These are phyloP conservation scores for Arthrobotrys sinensis DNA, from an alignment of 2,329 filamentous ascomycete species.

Conservation along the genomic window DNA sequence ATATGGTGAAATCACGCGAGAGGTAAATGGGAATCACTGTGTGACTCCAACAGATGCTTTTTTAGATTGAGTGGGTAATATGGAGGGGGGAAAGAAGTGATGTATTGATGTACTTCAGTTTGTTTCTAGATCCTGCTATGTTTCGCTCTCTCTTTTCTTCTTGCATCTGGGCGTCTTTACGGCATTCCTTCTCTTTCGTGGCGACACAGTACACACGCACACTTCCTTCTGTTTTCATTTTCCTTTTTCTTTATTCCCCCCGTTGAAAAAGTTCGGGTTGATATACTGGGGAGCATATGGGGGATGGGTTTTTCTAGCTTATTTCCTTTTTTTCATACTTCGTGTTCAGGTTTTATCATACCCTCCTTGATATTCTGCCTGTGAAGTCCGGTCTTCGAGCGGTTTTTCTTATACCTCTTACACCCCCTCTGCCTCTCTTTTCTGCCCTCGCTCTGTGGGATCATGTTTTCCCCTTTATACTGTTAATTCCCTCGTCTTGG, in stretches of 20 bases:
- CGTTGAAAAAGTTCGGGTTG: constrained; percentile 30
- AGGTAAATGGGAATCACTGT: constrained; percentile 3
- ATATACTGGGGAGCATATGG: constrained; percentile 28
- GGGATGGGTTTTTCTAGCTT: constrained; percentile 43
- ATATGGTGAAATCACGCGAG: neutral
- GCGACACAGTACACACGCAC: neutral
- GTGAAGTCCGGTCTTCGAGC: neutral
- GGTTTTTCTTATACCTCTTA: neutral
- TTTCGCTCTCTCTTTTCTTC: constrained; percentile 32
- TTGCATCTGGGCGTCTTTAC: constrained; percentile 24
- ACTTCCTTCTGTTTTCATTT: neutral
- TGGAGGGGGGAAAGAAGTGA: neutral
- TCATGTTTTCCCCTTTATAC: neutral
- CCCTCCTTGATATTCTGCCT: constrained; percentile 12
- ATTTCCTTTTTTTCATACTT: constrained; percentile 17
- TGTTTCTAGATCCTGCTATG: constrained; percentile 42
- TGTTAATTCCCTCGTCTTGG: constrained; percentile 36
- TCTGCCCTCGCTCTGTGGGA: neutral
- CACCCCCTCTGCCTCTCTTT: neutral
- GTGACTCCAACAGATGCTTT: constrained; percentile 27
- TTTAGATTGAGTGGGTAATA: constrained; percentile 13
- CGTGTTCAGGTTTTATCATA: constrained; percentile 19
- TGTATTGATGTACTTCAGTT: constrained; percentile 35
- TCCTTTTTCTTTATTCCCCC: neutral
- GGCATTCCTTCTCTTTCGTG: constrained; percentile 2